A percentile compares a stretch with the other conserved stretches of the same genome.
phyloP scores from a whole-genome alignment of 1,139 yeast genomes.

The Debaryomycetaceae sp. region DNA sequence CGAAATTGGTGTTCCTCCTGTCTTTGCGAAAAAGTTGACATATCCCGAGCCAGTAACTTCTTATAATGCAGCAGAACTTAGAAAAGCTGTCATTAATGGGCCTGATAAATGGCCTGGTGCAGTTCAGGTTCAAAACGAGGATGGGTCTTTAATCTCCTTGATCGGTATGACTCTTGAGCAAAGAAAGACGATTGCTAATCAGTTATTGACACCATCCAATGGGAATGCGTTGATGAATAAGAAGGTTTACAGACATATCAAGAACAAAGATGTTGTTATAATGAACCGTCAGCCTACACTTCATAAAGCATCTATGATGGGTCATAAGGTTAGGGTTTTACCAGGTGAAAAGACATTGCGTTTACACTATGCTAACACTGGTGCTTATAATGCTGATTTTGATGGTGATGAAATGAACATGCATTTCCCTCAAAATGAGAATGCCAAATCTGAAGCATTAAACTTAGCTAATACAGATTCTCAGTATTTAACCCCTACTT shows the following conservation, averaged over 20 bases:
- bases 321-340: slow-evolving; percentile 93
- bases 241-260: slow-evolving; percentile 91
- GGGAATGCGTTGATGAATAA: slow-evolving; percentile 67
- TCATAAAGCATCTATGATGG: slow-evolving; percentile 99
- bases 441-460: slow-evolving; percentile 95
- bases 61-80: slow-evolving; percentile 82
- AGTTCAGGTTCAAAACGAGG: slow-evolving; percentile 91
- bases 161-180: slow-evolving; percentile 90
- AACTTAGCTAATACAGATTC: slow-evolving; percentile 95
- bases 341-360: slow-evolving; percentile 97
- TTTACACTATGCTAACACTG: slow-evolving; percentile 97
- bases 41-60: slow-evolving; percentile 99
- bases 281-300: slow-evolving; percentile 99
- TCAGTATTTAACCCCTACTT: slow-evolving; percentile 96
- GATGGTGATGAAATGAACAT: slow-evolving; percentile 99
- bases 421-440: slow-evolving; percentile 99
- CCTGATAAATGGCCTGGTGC: slow-evolving; percentile 99
- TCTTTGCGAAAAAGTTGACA: slow-evolving; percentile 90
- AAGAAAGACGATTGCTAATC: slow-evolving; percentile 94
- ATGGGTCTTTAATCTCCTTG: slow-evolving; percentile 81
- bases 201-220: slow-evolving; percentile 79
- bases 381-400: slow-evolving; percentile 98
- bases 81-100: slow-evolving; percentile 95
- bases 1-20: slow-evolving; percentile 99
- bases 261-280: slow-evolving; percentile 90